Base-by-base conservation (phyloP, 306 rosid genomes). In the Biancaea sappan region DNA sequence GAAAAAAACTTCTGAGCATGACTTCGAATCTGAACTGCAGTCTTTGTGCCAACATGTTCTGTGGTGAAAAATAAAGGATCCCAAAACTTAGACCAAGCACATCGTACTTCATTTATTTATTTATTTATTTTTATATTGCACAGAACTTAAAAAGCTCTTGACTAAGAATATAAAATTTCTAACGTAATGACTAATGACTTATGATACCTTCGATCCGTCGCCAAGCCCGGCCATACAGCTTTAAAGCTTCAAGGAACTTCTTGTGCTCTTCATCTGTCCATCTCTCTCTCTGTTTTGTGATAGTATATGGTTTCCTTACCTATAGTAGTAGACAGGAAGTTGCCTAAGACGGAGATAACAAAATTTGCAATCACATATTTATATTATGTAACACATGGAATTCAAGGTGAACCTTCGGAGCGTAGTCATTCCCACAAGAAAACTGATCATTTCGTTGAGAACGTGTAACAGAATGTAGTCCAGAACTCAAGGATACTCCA, bases 11-110 rank as follows among this genome's bases (percentile, higher is more conserved):
- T 93, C 83, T 93, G 98, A 76, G 98, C 97, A 83, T 93, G 98
- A 71, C 98, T 93, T 83, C 98, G 89, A 75, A 93, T 93, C 90
- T 93, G 98, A 85, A 93, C 98, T 2, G 97, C 96, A 78, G 93
- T 93, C 85, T 93, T 93, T 62, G 93, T 83, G 73, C 95, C 93
- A 76, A 93, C 81, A 81, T 93, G 92, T 37, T 87, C 98, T 93
- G 91, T 76, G 83, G 66, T 50, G 40, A 77, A 77, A 77, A 73
- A 28, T 58, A 24, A 54, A 77, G 52, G 71, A 67, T 82, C 84
- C 72, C 81, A 57, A 69, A 63, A 65, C 76, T 61, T 14, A 60
- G 84, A 60, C 54, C 53, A 58, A 19, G 15, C n/a, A 14, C 32
- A 37, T 26, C 56, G 81, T 29, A 53, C 72, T 66, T 66, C 11